Percentiles rank a stretch among this genome's conserved stretches.
phyloP scores from a whole-genome alignment of 2,329 filamentous ascomycete genomes.

The Fusarium brachygibbosum region DNA sequence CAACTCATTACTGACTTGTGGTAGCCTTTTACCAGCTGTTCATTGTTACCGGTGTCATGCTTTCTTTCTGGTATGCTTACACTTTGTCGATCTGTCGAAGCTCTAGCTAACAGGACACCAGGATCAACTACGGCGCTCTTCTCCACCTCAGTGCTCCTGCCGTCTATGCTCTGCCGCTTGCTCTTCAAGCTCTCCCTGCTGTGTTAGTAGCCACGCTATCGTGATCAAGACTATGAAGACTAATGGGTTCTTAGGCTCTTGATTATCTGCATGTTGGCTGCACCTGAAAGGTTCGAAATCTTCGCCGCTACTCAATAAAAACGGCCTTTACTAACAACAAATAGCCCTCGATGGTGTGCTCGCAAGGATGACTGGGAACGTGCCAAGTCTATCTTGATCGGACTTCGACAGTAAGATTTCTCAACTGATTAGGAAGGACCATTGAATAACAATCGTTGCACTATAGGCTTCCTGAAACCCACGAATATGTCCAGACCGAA shows the following conservation, averaged over 20 bases:
- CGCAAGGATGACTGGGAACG: constrained; percentile 77
- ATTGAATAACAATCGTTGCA: constrained; percentile 5
- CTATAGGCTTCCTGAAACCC: constrained; percentile 63
- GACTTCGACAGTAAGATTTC: constrained; percentile 57
- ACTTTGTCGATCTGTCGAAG: neutral
- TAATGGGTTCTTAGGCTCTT: constrained; percentile 57
- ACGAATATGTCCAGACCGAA: constrained; percentile 70
- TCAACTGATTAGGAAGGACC: too few species aligned
- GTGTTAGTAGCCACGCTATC: constrained; percentile 52
- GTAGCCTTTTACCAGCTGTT: constrained; percentile 65
- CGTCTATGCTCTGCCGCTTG: constrained; percentile 72
- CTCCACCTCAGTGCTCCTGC: constrained; percentile 62
- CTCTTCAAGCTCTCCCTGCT: constrained; percentile 74
- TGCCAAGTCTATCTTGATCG: constrained; percentile 67
- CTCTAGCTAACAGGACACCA: constrained; percentile 56
- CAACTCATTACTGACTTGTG: neutral
- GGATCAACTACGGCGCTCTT: constrained; percentile 68
- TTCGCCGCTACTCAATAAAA: neutral
- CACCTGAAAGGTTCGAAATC: constrained; percentile 60
- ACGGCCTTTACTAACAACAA: constrained; percentile 36
- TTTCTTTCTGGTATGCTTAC: constrained; percentile 57
- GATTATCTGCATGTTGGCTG: constrained; percentile 71
- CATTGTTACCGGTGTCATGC: constrained; percentile 60
- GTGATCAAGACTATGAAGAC: neutral
- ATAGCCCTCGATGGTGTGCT: constrained; percentile 76